Conservation (phyloP, 2,329 filamentous ascomycete species). For the Nothopassalora personata region DNA sequence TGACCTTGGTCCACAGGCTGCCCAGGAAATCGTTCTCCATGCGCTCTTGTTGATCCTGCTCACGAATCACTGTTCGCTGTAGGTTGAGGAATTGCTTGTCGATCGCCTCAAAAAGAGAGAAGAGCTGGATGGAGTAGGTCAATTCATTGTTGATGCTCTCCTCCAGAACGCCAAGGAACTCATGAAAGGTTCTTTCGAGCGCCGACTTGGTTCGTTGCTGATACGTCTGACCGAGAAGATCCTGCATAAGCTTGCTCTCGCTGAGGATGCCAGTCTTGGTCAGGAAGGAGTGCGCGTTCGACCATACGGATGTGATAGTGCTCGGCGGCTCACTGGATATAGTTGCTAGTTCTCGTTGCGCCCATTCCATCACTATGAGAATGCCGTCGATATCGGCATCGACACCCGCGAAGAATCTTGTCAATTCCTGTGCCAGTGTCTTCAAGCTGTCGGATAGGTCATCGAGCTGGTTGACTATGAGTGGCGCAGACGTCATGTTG, state of each 20-base stretch:
- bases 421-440: slow-evolving; percentile 76
- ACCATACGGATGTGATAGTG: slow-evolving; percentile 67
- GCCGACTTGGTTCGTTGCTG: slow-evolving; percentile 75
- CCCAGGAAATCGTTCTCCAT: slow-evolving; percentile 75
- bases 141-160: slow-evolving; percentile 83
- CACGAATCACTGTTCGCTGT: slow-evolving; percentile 76
- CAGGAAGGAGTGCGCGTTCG: slow-evolving; percentile 76
- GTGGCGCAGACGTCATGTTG: slow-evolving; percentile 83
- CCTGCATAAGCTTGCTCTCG: slow-evolving; percentile 18
- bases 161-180: slow-evolving; percentile 81
- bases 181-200: slow-evolving; percentile 79
- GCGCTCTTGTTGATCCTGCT: slow-evolving; percentile 74
- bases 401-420: slow-evolving; percentile 86
- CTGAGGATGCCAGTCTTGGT: slow-evolving; percentile 50
- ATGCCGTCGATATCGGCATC: slow-evolving; percentile 91
- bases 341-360: slow-evolving; percentile 72
- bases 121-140: slow-evolving; percentile 71
- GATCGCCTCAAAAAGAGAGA: slow-evolving; percentile 84
- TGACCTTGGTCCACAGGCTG: slow-evolving; percentile 77
- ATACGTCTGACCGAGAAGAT: slow-evolving; percentile 72
- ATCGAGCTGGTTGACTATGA: slow-evolving; percentile 81
- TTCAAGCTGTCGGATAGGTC: slow-evolving; percentile 81
- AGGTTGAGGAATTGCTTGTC: slow-evolving; percentile 87
- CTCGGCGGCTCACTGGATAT: slow-evolving; percentile 58
- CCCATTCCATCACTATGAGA: slow-evolving; percentile 94